Conservation (phyloP, 176 grass and related monocot genomes). For the Thalia dealbata region DNA sequence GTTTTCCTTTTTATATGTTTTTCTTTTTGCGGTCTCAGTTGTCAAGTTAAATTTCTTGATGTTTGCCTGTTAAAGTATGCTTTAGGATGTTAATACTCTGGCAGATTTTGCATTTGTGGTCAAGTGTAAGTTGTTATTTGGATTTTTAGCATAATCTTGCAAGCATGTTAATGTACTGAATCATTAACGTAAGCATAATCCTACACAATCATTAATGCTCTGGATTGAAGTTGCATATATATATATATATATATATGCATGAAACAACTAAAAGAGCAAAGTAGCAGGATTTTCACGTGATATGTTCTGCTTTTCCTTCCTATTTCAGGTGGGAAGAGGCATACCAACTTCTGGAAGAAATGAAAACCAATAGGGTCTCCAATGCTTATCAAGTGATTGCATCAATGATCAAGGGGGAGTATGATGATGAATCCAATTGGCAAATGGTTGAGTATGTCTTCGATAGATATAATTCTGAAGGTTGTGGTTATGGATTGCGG, state of each 20-base stretch:
- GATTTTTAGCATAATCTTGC: no score
- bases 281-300: background rate
- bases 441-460: slow-evolving; percentile 93
- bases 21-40: background rate
- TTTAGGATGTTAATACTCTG: background rate
- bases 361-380: slow-evolving; percentile 66
- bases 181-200: no score
- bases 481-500: slow-evolving; percentile 65
- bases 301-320: background rate
- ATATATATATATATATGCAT: no score
- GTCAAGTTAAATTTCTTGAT: background rate
- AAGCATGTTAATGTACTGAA: no score
- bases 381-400: slow-evolving; percentile 74
- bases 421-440: slow-evolving; percentile 82
- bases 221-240: no score
- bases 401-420: slow-evolving; percentile 85
- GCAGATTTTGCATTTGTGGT: background rate
- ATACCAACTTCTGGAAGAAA: slow-evolving; percentile 74
- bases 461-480: slow-evolving; percentile 61
- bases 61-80: background rate
- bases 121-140: background rate
- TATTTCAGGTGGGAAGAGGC: slow-evolving; percentile 70
- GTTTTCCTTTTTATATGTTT: no score
- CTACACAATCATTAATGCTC: no score
- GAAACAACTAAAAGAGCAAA: no score